Percentiles rank a stretch among this genome's conserved stretches.
Conservation (phyloP, 2,329 filamentous ascomycete genomes). For the Hortaea werneckii region DNA sequence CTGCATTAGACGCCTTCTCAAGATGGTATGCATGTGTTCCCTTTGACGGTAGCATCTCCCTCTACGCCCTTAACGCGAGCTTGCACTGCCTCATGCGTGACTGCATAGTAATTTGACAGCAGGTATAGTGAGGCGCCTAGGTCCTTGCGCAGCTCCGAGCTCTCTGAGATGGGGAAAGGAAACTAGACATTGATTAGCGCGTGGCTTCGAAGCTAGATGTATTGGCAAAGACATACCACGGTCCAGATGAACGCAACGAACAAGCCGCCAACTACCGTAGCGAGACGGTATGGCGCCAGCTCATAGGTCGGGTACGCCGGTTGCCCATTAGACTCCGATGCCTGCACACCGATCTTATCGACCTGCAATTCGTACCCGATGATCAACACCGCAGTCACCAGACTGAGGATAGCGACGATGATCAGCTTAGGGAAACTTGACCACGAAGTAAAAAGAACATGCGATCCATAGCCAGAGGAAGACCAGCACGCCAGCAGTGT, state of each 20-base stretch:
- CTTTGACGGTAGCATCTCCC: slow-evolving; percentile 40
- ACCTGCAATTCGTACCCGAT: slow-evolving; percentile 55
- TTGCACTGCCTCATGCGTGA: slow-evolving; percentile 57
- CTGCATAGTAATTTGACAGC: slow-evolving; percentile 62
- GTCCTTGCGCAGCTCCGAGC: slow-evolving; percentile 57
- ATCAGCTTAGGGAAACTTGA: slow-evolving; percentile 57
- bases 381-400: slow-evolving; percentile 44
- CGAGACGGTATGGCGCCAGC: slow-evolving; percentile 62
- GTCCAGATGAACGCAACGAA: slow-evolving; percentile 34
- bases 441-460: slow-evolving; percentile 55
- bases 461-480: slow-evolving; percentile 57
- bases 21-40: slow-evolving; percentile 44
- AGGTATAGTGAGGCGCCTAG: slow-evolving; percentile 60
- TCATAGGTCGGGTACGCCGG: slow-evolving; percentile 58
- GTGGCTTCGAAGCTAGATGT: background rate
- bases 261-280: slow-evolving; percentile 55
- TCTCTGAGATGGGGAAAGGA: slow-evolving; percentile 61
- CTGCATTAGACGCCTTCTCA: slow-evolving; percentile 46
- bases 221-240: slow-evolving; percentile 1
- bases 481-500: slow-evolving; percentile 54
- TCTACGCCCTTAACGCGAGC: slow-evolving; percentile 49
- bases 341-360: slow-evolving; percentile 49
- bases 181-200: slow-evolving; percentile 31
- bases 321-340: slow-evolving; percentile 53
- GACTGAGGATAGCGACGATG: slow-evolving; percentile 51